Evolutionary conservation across 2,329 filamentous ascomycete genomes (phyloP).

Genomic region (Neonectria punicea): DNA sequence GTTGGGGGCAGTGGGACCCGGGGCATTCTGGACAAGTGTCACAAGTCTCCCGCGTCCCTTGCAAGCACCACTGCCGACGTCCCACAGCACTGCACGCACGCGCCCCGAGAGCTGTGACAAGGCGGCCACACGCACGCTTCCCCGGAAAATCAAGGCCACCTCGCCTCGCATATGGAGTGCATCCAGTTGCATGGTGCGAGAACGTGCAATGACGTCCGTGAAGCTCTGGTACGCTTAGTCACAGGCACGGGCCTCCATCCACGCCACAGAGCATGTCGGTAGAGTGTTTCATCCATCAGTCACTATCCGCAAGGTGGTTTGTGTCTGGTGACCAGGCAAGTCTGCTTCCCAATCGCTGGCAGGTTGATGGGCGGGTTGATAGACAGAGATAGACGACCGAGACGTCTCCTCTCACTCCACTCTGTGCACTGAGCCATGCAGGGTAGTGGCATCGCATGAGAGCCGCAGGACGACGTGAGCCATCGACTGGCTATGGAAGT

Average conservation of each 20-base stretch:
- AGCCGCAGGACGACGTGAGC: constrained; percentile 8
- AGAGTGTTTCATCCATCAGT: constrained; percentile 4
- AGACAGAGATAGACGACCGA: background rate
- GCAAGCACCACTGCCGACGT: constrained; percentile 30
- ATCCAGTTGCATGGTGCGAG: constrained; percentile 34
- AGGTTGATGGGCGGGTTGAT: background rate
- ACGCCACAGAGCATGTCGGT: background rate
- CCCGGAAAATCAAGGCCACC: constrained; percentile 41
- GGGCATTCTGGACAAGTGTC: constrained; percentile 18
- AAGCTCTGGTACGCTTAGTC: constrained; percentile 26
- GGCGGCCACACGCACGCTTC: constrained; percentile 36
- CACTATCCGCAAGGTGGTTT: constrained; percentile 1
- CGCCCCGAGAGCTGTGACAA: constrained; percentile 31
- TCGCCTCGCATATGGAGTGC: constrained; percentile 40
- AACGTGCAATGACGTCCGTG: constrained; percentile 37
- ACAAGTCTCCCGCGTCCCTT: constrained; percentile 18
- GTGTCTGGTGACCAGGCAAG: background rate
- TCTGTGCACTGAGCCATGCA: background rate
- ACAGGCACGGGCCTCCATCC: constrained; percentile 20
- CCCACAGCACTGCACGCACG: constrained; percentile 36
- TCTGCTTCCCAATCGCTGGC: background rate
- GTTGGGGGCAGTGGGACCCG: constrained; percentile 32
- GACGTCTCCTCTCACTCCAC: background rate
- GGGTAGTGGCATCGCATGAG: constrained; percentile 16
- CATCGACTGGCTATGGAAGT: constrained; percentile 10